These are phyloP conservation scores for Myrica gale DNA, from an alignment of 306 rosid species.

Conservation along the genomic window DNA sequence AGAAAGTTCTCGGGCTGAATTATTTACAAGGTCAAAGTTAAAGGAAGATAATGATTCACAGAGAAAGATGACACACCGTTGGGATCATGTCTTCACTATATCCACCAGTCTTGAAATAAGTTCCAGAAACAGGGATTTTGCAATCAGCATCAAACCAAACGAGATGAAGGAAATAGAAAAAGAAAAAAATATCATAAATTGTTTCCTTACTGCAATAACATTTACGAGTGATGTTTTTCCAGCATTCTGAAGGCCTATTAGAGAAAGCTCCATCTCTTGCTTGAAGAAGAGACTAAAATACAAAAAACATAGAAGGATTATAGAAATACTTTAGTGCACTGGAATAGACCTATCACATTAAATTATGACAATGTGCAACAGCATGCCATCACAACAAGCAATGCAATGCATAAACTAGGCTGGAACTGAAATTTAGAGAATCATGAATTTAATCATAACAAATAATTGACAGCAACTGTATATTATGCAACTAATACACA, in stretches of 20 bases:
- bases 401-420: neutral
- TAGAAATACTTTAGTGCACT: neutral
- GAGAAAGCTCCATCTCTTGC: slow-evolving; percentile 76
- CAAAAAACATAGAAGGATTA: neutral
- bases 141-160: slow-evolving; percentile 21
- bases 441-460: neutral
- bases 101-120: slow-evolving; percentile 54
- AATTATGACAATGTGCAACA: neutral
- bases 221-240: slow-evolving; percentile 74
- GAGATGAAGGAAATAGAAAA: slow-evolving; percentile 3
- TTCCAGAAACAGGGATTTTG: slow-evolving; percentile 22
- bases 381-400: neutral
- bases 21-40: neutral
- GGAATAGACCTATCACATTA: neutral
- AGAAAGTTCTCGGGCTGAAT: slow-evolving; percentile 7
- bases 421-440: neutral
- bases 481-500: neutral
- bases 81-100: slow-evolving; percentile 77
- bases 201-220: slow-evolving; percentile 64
- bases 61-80: slow-evolving; percentile 47
- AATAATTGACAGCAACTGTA: neutral
- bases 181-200: neutral
- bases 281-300: slow-evolving; percentile 53
- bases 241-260: slow-evolving; percentile 75
- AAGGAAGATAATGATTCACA: neutral